Conservation (phyloP, 192 early-diverging fungal genomes). For the Coemansia sp. region DNA sequence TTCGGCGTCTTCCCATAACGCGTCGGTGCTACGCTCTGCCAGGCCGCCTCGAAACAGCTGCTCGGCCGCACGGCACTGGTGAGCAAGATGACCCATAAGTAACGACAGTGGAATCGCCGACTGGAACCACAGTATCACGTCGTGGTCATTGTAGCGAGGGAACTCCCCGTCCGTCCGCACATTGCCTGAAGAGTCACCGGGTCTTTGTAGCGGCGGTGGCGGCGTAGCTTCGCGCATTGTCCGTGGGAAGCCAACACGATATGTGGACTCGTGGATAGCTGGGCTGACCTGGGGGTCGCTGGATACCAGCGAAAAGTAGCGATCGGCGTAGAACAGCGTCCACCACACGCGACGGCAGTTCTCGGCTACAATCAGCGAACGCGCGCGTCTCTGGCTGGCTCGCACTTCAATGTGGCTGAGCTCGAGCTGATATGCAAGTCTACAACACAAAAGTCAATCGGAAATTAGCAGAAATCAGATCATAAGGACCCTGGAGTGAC, state of each 20-base stretch:
- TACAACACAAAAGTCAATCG: slow-evolving; percentile 3
- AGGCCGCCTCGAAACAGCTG: slow-evolving; percentile 47
- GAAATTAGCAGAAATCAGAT: not conserved
- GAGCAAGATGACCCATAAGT: slow-evolving; percentile 48
- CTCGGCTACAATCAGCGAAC: slow-evolving; percentile 53
- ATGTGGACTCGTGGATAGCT: slow-evolving; percentile 47
- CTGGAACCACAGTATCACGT: slow-evolving; percentile 54
- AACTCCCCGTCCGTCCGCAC: slow-evolving; percentile 26
- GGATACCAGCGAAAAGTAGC: slow-evolving; percentile 49
- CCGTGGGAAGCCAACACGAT: slow-evolving; percentile 49
- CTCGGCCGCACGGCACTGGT: slow-evolving; percentile 49
- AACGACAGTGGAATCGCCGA: slow-evolving; percentile 52
- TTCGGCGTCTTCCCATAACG: slow-evolving; percentile 43
- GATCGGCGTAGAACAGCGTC: slow-evolving; percentile 51
- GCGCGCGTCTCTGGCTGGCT: slow-evolving; percentile 48
- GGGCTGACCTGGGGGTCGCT: slow-evolving; percentile 46
- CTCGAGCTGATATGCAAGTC: slow-evolving; percentile 51
- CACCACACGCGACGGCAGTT: slow-evolving; percentile 55
- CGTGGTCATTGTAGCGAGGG: slow-evolving; percentile 52
- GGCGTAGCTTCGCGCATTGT: slow-evolving; percentile 52
- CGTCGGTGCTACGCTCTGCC: slow-evolving; percentile 38
- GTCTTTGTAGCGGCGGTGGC: slow-evolving; percentile 18
- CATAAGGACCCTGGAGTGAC: not conserved
- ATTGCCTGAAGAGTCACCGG: not conserved
- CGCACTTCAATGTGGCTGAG: slow-evolving; percentile 51